Conservation (phyloP, 805 yeast species). For the Nakazawaea ernobii region DNA sequence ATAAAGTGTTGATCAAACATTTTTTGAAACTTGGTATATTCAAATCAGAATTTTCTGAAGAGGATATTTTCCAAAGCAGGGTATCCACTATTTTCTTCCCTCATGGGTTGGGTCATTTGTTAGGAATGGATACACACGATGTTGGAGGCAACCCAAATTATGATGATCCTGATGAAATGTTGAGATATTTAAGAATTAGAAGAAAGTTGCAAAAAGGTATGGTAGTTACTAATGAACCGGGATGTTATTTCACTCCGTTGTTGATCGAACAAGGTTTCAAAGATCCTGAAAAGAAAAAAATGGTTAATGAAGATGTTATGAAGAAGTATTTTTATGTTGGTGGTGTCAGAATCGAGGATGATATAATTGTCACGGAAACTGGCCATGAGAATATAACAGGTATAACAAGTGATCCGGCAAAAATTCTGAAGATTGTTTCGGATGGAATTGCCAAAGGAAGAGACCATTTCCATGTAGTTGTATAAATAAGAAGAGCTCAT, state of each 20-base stretch:
- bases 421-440: slow-evolving; percentile 70
- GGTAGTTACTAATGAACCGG: slow-evolving; percentile 95
- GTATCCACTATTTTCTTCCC: slow-evolving; percentile 83
- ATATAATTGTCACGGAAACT: slow-evolving; percentile 65
- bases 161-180: slow-evolving; percentile 72
- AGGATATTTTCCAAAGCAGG: slow-evolving; percentile 65
- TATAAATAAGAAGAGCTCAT: slow-evolving; percentile 16
- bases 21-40: slow-evolving; percentile 75
- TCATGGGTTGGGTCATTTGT: slow-evolving; percentile 90
- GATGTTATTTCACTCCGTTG: slow-evolving; percentile 83
- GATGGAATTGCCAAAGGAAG: slow-evolving; percentile 60
- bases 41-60: slow-evolving; percentile 43
- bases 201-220: slow-evolving; percentile 66
- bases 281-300: slow-evolving; percentile 44
- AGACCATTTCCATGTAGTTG: slow-evolving; percentile 56
- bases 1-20: slow-evolving; percentile 64
- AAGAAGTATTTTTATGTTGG: slow-evolving; percentile 84
- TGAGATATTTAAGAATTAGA: slow-evolving; percentile 75
- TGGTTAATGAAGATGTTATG: slow-evolving; percentile 58
- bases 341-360: slow-evolving; percentile 97
- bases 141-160: slow-evolving; percentile 88
- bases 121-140: slow-evolving; percentile 96
- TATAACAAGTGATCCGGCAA: slow-evolving; percentile 81
- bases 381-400: slow-evolving; percentile 82
- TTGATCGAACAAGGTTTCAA: slow-evolving; percentile 60